Base-by-base conservation (phyloP, 108 stramenopile genomes). In the Pseudonitzschia multistriata region DNA sequence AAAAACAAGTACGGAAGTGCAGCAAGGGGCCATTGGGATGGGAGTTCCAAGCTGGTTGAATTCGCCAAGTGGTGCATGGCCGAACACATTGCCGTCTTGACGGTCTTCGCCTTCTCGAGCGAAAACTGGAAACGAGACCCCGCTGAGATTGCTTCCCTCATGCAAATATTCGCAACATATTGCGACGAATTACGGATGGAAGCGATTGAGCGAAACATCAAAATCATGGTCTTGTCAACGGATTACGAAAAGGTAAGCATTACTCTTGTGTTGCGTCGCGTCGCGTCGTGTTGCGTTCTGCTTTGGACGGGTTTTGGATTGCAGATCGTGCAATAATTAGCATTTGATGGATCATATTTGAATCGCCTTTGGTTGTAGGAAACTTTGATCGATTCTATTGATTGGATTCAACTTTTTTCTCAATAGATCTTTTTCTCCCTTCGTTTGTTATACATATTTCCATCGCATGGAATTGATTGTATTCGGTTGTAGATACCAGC, bases 81-180 rank as follows among this genome's bases (percentile, higher is more conserved):
- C 7, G 88, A 87, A 55, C 83, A 85, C 10, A 72, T 99, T 5
- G 40, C 79, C 27, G 75, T 86, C 22, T 67, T 97, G 17, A 98
- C 99, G 3, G 96, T 95, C 10, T 99, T 92, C 75, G 99, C 99
- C 37, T 99, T 99, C 83, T 94, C 92, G 21, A 98, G 97, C 5
- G 99, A 99, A 77, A 99, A 99, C 78, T 98, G 97, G 96, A 79
- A 91, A 39, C 85, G 99, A 22, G 81, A 88, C 62, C 81, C 83
- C 4, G 45, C 53, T 5, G 99, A 99, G 81, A 85, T 99, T 14
- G 81, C 73, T 0, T 67, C 83, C 8, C 30, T 85, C 31, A 75
- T 82, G 73, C 53, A 78, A 25, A 82, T 96, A 35, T 91, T 98
- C 79, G 66, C 77, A 29, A 82, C 83, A 67, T 92, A 97, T 59